phyloP scores from a whole-genome alignment of 768 basidiomycete genomes.

The Suillus ampliporus region DNA sequence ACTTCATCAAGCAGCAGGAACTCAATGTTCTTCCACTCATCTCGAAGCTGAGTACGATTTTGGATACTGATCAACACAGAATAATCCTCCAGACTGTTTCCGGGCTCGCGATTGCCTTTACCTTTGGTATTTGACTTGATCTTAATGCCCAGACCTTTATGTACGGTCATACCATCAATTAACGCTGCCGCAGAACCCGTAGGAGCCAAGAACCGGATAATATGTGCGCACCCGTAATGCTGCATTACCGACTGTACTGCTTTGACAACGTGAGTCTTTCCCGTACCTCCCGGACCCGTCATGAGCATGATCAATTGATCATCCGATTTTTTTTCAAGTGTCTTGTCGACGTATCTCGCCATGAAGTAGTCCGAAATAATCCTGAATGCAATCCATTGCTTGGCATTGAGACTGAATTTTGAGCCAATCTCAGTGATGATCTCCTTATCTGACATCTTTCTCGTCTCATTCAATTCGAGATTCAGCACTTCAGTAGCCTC shows the following conservation, averaged over 20 bases:
- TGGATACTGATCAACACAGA: conserved; percentile 20
- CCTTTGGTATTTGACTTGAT: conserved; percentile 22
- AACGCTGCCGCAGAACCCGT: conserved; percentile 38
- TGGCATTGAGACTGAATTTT: conserved; percentile 18
- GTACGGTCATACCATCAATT: conserved; percentile 37
- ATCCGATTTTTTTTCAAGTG: neutral
- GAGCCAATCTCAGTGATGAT: neutral
- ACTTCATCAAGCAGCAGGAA: conserved; percentile 37
- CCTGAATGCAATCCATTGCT: conserved; percentile 20
- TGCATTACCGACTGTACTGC: conserved; percentile 31
- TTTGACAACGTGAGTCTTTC: conserved; percentile 38
- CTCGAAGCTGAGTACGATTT: conserved; percentile 20
- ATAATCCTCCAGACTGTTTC: conserved; percentile 18
- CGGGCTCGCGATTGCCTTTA: conserved; percentile 18
- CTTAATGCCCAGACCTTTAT: conserved; percentile 30
- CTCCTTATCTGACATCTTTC: no score
- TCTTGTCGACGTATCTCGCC: conserved; percentile 1
- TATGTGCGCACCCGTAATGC: conserved; percentile 23
- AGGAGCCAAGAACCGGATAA: conserved; percentile 33
- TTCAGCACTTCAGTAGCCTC: no score
- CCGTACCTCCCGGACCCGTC: conserved; percentile 39
- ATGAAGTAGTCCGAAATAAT: conserved; percentile 16
- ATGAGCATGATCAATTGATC: conserved; percentile 22
- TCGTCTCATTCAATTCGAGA: no score
- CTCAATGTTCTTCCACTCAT: conserved; percentile 33